Conservation (phyloP, 768 basidiomycete genomes). For the Boletus patriciae region DNA sequence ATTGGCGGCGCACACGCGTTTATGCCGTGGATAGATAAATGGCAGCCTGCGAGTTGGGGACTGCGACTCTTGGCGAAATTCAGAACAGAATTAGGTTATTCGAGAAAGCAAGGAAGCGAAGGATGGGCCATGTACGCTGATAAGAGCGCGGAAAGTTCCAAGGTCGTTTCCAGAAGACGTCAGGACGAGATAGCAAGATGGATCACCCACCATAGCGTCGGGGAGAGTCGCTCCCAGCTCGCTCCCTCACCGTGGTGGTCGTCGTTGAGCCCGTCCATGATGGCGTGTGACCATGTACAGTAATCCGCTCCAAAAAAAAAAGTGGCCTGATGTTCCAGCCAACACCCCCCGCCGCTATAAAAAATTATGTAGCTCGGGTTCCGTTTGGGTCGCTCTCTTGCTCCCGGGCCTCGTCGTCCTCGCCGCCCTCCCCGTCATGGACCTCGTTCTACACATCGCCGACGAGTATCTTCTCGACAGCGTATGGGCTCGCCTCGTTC, state of each 20-base stretch:
- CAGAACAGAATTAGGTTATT: conserved; percentile 14
- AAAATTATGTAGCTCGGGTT: too few relatives aligned
- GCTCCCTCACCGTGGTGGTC: too few relatives aligned
- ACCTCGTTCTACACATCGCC: conserved; percentile 64
- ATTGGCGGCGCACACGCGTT: conserved; percentile 24
- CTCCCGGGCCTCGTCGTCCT: too few relatives aligned
- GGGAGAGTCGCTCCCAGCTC: too few relatives aligned
- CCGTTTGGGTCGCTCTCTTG: too few relatives aligned
- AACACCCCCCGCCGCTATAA: too few relatives aligned
- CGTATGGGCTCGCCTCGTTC: conserved; percentile 75
- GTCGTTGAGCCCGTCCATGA: neutral
- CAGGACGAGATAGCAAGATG: neutral
- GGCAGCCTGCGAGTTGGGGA: neutral
- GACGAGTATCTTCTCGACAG: conserved; percentile 78
- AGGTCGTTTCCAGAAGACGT: neutral
- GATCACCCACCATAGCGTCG: neutral
- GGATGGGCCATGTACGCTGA: conserved; percentile 4
- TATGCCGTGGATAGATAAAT: conserved; percentile 11
- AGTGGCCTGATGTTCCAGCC: conserved; percentile 36
- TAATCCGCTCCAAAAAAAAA: conserved; percentile 27
- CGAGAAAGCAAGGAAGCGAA: conserved; percentile 8
- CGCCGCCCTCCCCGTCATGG: conserved; percentile 54
- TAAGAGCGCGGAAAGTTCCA: conserved; percentile 5
- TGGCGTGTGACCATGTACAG: conserved; percentile 13
- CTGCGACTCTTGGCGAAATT: conserved; percentile 12